Percentiles rank a stretch among this genome's conserved stretches.
Evolutionary conservation across 495 filamentous ascomycete species (phyloP).

Genomic region (Daldinia grandis): DNA sequence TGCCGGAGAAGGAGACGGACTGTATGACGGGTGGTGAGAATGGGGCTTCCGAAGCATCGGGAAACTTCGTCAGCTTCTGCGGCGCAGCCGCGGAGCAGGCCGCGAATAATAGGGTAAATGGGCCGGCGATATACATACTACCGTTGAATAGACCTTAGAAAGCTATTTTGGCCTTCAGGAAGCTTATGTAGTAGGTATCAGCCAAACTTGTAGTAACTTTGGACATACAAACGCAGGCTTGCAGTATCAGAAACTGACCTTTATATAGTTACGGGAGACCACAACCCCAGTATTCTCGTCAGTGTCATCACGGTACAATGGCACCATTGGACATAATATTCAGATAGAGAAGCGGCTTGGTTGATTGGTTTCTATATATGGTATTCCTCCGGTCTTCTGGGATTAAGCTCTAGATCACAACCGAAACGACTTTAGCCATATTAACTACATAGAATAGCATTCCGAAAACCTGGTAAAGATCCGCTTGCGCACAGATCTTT

Average conservation of each 20-base stretch:
- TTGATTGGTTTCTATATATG: not conserved
- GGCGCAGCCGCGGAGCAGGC: constrained; percentile 8
- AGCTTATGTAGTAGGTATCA: not conserved
- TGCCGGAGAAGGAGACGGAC: constrained; percentile 61
- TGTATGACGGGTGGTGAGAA: constrained; percentile 39
- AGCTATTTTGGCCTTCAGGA: not conserved
- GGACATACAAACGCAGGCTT: not conserved
- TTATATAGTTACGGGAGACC: not conserved
- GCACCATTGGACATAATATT: not conserved
- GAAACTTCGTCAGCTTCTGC: constrained; percentile 8
- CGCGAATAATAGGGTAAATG: constrained; percentile 1
- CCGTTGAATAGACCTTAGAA: not conserved
- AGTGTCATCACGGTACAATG: not conserved
- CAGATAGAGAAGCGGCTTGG: not conserved
- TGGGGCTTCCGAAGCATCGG: constrained; percentile 15
- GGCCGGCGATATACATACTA: not conserved
- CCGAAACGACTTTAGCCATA: constrained; percentile 28
- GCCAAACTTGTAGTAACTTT: not conserved
- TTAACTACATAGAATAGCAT: constrained; percentile 17
- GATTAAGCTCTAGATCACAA: constrained; percentile 15
- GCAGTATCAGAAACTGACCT: not conserved
- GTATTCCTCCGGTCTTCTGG: not conserved
- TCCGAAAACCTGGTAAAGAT: constrained; percentile 16
- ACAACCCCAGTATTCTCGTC: not conserved
- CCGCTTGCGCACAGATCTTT: not conserved